Evolutionary conservation across 441 rosid species (phyloP), one percentile per base, ranked within the genome.

Genomic region (Omphalea diandra): DNA sequence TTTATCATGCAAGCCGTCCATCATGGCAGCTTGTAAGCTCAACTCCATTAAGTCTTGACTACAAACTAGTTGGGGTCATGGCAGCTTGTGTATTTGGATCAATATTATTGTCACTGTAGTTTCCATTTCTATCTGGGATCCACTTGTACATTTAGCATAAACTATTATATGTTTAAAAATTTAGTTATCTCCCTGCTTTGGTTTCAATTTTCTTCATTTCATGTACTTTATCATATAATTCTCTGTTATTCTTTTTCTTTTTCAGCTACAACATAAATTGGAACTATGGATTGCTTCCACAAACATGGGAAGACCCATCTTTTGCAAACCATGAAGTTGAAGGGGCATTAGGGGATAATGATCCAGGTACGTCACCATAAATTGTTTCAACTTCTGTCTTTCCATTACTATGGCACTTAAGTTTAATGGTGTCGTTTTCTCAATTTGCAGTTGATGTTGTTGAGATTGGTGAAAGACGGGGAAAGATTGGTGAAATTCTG

Each of bases 291-390:
- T 76, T 94, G 82, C 95, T 91, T 83, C 98, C 97, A 33, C 98
- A 94, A 82, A 94, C 98, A 75, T 94, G 97, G 98, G 97, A 94
- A 78, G 98, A 94, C 77, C 98, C 98, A 50, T 74, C 95, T 70
- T 71, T 79, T 4, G 88, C 95, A 18, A 90, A 94, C 68, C 12
- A 82, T 70, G 97, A 94, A 70, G 95, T 91, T 76, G 97, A 89
- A 75, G 97, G 94, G 52, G 91, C 94, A 35, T 84, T 88, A 55
- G 98, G 98, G 5, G 98, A 94, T 79, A 94, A 91, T 67, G 98
- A 94, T 81, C 98, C 97, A 53, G 97, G 98, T 88, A 78, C 60
- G 58, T 54, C 24, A 35, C 4, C 54, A 26, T 46, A 9, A 50
- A 53, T 44, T 26, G 52, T 55, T 75, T 29, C 24, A 35, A 43